Conservation (phyloP, 768 basidiomycete genomes). For the Tricholoma sp. region DNA sequence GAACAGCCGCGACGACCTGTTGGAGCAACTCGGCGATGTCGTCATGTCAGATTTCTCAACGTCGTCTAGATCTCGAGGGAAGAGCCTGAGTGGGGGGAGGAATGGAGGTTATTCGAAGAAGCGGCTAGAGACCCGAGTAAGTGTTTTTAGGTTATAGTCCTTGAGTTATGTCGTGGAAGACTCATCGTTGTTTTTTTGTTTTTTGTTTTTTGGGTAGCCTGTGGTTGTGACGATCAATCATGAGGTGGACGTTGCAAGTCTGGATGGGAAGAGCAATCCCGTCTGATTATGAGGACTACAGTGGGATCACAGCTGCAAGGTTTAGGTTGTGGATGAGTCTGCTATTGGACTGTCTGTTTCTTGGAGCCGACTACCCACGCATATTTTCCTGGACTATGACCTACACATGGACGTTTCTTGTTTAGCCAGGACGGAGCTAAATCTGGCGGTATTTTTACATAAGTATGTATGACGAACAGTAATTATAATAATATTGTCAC, state of each 20-base stretch:
- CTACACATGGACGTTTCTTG: too few relatives aligned
- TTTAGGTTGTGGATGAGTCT: too few relatives aligned
- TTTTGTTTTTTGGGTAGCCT: constrained; percentile 3
- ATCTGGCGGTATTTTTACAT: too few relatives aligned
- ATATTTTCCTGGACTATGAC: too few relatives aligned
- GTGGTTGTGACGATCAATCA: constrained; percentile 14
- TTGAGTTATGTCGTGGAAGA: neutral
- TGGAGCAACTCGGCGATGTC: constrained; percentile 16
- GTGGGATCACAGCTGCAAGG: too few relatives aligned
- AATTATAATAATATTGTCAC: too few relatives aligned
- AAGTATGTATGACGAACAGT: too few relatives aligned
- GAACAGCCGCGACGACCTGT: constrained; percentile 21
- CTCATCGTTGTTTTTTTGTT: neutral
- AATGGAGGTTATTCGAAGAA: neutral
- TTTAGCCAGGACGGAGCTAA: too few relatives aligned
- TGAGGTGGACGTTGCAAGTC: constrained; percentile 1
- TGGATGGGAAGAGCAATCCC: neutral
- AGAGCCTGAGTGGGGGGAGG: neutral
- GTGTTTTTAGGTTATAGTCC: neutral
- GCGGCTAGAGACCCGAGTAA: constrained; percentile 4
- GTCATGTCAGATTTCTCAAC: constrained; percentile 5
- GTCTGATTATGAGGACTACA: too few relatives aligned
- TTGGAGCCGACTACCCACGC: too few relatives aligned
- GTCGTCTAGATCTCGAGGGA: neutral
- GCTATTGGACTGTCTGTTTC: too few relatives aligned